Base-by-base conservation (phyloP, 2,329 filamentous ascomycete species). In the Pyricularia sp. region DNA sequence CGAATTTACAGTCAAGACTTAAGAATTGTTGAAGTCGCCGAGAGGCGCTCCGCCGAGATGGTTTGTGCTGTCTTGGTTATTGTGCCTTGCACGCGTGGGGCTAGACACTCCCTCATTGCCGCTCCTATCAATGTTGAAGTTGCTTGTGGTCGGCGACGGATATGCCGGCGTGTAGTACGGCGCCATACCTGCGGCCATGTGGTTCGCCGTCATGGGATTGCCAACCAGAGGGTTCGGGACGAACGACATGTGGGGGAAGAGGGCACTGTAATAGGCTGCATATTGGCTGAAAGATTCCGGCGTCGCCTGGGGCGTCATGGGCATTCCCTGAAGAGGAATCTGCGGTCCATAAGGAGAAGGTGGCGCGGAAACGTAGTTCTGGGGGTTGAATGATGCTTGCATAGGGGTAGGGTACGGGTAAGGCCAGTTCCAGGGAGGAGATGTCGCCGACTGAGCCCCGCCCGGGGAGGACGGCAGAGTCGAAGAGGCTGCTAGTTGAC, bases 251-350 rank as follows among this genome's bases (percentile, higher is more conserved):
- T 64, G 42, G 5, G 68, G 28, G 36, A 64, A 69, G 42, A 58
- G 55, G 20, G 63, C 30, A 17, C 28, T 33, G 26, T 69, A 69
- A 26, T 69, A 69, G 11, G 58, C 58, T 28, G 68, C 28, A 61
- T 69, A 69, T 5, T 64, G 68, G 9, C 28, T 36, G n/a, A 65
- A 58, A n/a, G 68, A 33, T 20, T 55, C 63, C 11, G 68, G 42
- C 6, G 68, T 61, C 20, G 50, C 66, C 68, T 69, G 68, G 5
- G 68, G 68, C 17, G 66, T 68, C 12, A 68, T 23, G 2, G 66
- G 66, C n/a, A 30, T 36, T 10, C 28, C 23, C 7, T 25, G 42
- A n/a, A 36, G 30, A 25, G n/a, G 55, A 4, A 64, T 28, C 30
- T 68, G 66, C 2, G 31, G 12, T 36, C 66, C 66, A 12, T 63